phyloP scores from a whole-genome alignment of 192 early-diverging fungal species.

The Anaeromyces robustus region DNA sequence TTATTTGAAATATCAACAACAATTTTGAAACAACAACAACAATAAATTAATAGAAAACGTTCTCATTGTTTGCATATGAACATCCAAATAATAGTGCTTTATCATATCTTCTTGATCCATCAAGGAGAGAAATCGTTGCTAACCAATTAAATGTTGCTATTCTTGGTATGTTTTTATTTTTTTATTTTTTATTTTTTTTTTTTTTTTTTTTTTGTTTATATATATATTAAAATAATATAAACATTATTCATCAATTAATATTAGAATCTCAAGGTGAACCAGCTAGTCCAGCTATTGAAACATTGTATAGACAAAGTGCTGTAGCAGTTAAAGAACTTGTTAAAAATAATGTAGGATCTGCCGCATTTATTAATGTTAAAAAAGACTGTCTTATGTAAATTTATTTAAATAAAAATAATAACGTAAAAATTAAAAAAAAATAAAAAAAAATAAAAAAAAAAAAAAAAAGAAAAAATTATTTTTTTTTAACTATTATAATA shows the following conservation, averaged over 20 bases:
- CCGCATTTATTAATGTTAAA: conserved; percentile 3
- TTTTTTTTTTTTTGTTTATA: neutral
- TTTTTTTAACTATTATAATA: no score
- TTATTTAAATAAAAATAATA: neutral
- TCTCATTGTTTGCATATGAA: conserved; percentile 56
- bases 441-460: neutral
- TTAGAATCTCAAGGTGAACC: conserved; percentile 3
- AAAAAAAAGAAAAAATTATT: neutral
- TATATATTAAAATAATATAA: neutral
- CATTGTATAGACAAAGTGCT: conserved; percentile 2
- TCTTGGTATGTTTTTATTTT: conserved; percentile 9
- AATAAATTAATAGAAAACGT: conserved; percentile 37
- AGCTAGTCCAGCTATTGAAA: neutral
- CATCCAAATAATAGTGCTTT: conserved; percentile 32
- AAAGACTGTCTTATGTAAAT: conserved; percentile 1
- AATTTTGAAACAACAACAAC: no score
- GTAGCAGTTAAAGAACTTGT: conserved; percentile 1
- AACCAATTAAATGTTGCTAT: conserved; percentile 53
- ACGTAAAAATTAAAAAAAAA: no score
- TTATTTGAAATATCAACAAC: no score
- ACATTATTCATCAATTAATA: no score
- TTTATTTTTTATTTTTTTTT: neutral
- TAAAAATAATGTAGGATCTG: neutral
- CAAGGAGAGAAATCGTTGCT: conserved; percentile 38
- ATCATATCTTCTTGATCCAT: conserved; percentile 28